Evolutionary conservation across 2,329 filamentous ascomycete genomes (phyloP), one percentile per base, ranked within the genome.

Genomic region (Fusarium floridanum): DNA sequence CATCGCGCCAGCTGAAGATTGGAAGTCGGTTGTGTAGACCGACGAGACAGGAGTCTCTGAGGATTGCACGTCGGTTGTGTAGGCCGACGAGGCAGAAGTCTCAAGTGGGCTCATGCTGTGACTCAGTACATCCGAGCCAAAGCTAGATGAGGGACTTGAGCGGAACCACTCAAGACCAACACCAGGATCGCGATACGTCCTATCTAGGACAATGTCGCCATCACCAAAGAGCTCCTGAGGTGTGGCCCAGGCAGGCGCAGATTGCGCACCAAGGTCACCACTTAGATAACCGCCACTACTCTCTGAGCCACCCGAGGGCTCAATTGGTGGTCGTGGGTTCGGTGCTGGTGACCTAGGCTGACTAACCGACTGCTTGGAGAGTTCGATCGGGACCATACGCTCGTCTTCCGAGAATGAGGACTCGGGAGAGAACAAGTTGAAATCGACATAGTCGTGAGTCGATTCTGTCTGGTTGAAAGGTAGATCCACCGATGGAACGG

Each of bases 371-470:
- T 76, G 71, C 65, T 70, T 75, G 22, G 74, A 72, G 16, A 77
- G 64, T 39, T 78, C 76, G 57, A 81, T 76, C 16, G 80, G 73
- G 67, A 80, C 81, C 79, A 83, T 82, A 14, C 75, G 82, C 53
- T 90, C 88, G 68, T 89, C 88, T 66, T 88, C 87, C 16, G 86
- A 82, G 77, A 85, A 85, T 68, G 81, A 83, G 20, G 86, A 85
- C 24, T 82, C 80, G 4, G 88, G 88, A 60, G 88, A 90, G 82
- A 85, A 90, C 17, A 90, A 84, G 77, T 85, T 87, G 82, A 90
- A 90, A 82, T 90, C 88, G 74, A 85, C 81, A 76, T 90, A 90
- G 80, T 87, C 82, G 70, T 77, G 53, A 57, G 71, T 67, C 64
- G 66, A 64, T 67, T 75, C 76, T 32, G 61, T 62, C 45, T 79